Evolutionary conservation across 2,329 filamentous ascomycete species (phyloP).

Genomic region (Truncatella angustata): DNA sequence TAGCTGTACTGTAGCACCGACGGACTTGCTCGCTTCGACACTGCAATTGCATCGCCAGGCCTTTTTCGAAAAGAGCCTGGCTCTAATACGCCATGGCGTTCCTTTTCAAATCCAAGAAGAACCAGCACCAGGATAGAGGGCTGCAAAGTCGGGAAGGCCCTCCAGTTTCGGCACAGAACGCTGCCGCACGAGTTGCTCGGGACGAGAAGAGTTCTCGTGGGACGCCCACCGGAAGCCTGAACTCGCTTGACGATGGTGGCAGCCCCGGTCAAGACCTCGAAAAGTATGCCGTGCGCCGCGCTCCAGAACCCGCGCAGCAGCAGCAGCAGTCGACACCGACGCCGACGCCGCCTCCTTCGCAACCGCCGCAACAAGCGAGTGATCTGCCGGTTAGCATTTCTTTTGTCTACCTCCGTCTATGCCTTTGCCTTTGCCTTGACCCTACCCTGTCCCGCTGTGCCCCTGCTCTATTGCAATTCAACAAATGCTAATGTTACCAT

Average conservation of each 20-base stretch:
- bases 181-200: conserved; percentile 45
- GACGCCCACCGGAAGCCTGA: conserved; percentile 75
- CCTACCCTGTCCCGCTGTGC: no score
- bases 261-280: conserved; percentile 63
- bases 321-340: no score
- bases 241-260: conserved; percentile 61
- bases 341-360: conserved; percentile 27
- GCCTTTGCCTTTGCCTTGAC: no score
- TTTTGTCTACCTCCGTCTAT: not conserved
- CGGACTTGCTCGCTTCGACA: no score
- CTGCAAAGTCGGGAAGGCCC: conserved; percentile 54
- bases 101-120: conserved; percentile 80
- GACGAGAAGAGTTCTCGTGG: conserved; percentile 63
- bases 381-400: conserved; percentile 36
- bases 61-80: conserved; percentile 29
- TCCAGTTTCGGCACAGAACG: conserved; percentile 43
- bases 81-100: conserved; percentile 66
- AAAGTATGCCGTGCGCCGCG: conserved; percentile 55
- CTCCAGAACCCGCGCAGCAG: conserved; percentile 50
- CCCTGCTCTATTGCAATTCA: not conserved
- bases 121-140: conserved; percentile 64
- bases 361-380: conserved; percentile 23
- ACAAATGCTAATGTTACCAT: conserved; percentile 9
- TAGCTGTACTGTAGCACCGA: conserved; percentile 4
- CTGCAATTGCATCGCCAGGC: conserved; percentile 23